Evolutionary conservation across 2,329 filamentous ascomycete species (phyloP).

Genomic region (Thielaviopsis musarum): DNA sequence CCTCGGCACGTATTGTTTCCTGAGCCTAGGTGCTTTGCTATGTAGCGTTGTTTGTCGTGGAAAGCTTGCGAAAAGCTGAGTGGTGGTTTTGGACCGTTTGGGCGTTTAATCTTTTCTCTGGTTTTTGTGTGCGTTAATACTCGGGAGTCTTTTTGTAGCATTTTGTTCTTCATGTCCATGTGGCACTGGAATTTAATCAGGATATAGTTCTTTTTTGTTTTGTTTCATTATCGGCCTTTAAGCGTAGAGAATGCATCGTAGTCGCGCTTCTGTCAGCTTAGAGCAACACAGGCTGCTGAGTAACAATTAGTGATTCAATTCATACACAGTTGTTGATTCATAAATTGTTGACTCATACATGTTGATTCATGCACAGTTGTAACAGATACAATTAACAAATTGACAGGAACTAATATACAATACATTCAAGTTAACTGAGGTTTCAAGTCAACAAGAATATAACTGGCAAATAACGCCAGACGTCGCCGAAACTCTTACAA

Average conservation of each 20-base stretch:
- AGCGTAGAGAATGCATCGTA: too few relatives aligned
- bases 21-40: background rate
- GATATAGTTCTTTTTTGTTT: background rate
- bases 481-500: background rate
- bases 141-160: background rate
- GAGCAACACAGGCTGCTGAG: too few relatives aligned
- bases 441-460: background rate
- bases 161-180: background rate
- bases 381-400: background rate
- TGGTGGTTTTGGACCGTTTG: background rate
- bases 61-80: background rate
- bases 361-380: too few relatives aligned
- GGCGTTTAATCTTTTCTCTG: background rate
- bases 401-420: background rate
- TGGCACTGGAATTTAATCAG: background rate
- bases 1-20: constrained; percentile 10
- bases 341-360: too few relatives aligned
- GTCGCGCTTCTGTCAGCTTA: too few relatives aligned
- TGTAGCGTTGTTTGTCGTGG: background rate
- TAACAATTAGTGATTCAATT: too few relatives aligned
- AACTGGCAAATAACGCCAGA: background rate
- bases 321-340: too few relatives aligned
- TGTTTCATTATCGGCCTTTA: background rate
- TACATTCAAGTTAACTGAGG: background rate
- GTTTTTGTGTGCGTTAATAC: background rate